These are phyloP conservation scores for Funneliformis geosporum DNA, from an alignment of 192 early-diverging fungal species.

Conservation along the genomic window DNA sequence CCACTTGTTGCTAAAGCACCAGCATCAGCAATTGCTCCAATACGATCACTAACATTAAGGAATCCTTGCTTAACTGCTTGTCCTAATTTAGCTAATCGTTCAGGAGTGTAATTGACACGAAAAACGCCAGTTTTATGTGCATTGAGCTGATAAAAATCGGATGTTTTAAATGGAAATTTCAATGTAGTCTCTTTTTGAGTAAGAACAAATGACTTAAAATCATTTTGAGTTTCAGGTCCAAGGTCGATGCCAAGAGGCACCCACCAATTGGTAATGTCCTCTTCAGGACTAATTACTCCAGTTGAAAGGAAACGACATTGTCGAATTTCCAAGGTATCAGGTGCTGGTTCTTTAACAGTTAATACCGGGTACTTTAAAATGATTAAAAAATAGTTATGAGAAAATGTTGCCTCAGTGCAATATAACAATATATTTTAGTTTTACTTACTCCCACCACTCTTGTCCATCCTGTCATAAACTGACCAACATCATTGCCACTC, in stretches of 20 bases:
- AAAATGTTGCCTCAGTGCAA: too few relatives aligned
- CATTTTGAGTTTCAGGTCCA: background rate
- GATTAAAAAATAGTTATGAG: too few relatives aligned
- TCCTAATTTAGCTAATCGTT: constrained; percentile 54
- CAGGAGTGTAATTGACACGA: constrained; percentile 75
- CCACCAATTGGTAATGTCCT: constrained; percentile 84
- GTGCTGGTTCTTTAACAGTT: constrained; percentile 60
- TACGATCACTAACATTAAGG: constrained; percentile 66
- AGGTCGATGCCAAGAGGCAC: constrained; percentile 72
- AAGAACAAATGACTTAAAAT: constrained; percentile 38
- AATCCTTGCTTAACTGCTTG: constrained; percentile 59
- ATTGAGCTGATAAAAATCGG: constrained; percentile 85
- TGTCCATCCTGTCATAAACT: constrained; percentile 91
- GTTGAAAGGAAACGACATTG: constrained; percentile 87
- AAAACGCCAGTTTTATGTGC: constrained; percentile 77
- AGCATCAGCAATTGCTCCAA: constrained; percentile 83
- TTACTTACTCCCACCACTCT: constrained; percentile 72
- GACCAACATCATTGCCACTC: constrained; percentile 77
- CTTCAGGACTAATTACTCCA: constrained; percentile 73
- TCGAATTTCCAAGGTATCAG: constrained; percentile 59
- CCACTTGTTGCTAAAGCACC: constrained; percentile 80
- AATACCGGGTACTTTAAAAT: constrained; percentile 82
- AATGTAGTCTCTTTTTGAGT: constrained; percentile 46
- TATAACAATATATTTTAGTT: too few relatives aligned
- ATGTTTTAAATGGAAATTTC: constrained; percentile 52